Base-by-base conservation (phyloP, 177 flowering plant genomes). In the Tripterygium wilfordii region DNA sequence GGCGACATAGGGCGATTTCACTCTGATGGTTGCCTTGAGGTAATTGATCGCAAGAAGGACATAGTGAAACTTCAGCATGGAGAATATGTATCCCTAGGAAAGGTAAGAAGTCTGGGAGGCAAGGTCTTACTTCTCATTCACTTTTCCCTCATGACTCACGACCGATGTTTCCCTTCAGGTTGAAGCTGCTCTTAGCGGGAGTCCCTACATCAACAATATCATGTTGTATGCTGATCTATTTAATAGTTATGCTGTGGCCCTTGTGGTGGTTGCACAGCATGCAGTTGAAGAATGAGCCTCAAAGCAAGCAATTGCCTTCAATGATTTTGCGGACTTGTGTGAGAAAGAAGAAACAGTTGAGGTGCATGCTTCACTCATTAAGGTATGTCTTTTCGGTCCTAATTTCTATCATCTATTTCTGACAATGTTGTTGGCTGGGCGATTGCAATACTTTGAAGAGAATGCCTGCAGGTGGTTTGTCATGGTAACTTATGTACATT, bases 61-160 rank as follows among this genome's bases (percentile, higher is more conserved):
- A 92, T 92, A 36, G 94, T 91, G 45, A 91, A 89, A 67, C 98
- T 92, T 63, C 98, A 92, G 65, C 96, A 92, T 69, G 98, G 98
- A 53, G 97, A 92, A 68, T 92, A 92, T 69, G 91, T 89, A 18
- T 89, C 98, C 41, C 71, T 92, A 26, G 98, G 98, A 45, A 92
- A 89, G 96, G 98, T 88, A 64, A 30, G 42, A 15, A 19, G 39
- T 21, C 17, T 28, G 18, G 5, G 14, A 1, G 13, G 20, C 4
- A 25, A 2, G 1, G 4, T 3, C 18, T 12, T 2, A 25, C 2
- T 23, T 42, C 14, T 16, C 10, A 3, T 2, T 24, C 1, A 2
- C 4, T 2, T 23, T 25, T 42, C n/a, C 8, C 10, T 13, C n/a
- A n/a, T n/a, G n/a, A n/a, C n/a, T n/a, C n/a, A 31, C 42, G 36